Evolutionary conservation across 1,139 yeast genomes (phyloP).

Genomic region (Lodderomyces parapsilosis): DNA sequence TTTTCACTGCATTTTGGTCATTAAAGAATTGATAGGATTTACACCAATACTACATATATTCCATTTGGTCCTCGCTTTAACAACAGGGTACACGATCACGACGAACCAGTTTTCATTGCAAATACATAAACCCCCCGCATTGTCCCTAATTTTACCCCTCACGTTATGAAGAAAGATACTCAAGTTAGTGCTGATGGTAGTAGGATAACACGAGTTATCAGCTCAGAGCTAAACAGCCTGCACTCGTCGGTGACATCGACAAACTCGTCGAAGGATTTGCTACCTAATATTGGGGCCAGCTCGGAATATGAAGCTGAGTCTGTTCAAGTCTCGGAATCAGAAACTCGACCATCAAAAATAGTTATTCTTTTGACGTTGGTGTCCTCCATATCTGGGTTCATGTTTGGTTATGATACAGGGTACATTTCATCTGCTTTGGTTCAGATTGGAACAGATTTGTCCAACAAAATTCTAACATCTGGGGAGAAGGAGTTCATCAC

Average conservation of each 20-base stretch:
- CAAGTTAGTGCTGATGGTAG: background rate
- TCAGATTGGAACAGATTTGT: conserved; percentile 73
- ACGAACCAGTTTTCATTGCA: too few relatives aligned
- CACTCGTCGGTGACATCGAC: conserved; percentile 1
- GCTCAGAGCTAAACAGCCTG: background rate
- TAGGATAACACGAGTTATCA: background rate
- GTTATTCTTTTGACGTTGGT: conserved; percentile 71
- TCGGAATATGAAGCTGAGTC: conserved; percentile 7
- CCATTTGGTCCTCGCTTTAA: too few relatives aligned
- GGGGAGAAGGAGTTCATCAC: conserved; percentile 89
- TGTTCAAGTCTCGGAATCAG: conserved; percentile 15
- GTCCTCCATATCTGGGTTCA: conserved; percentile 89
- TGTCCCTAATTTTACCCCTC: conserved; percentile 1
- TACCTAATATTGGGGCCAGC: conserved; percentile 4
- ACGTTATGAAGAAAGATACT: background rate
- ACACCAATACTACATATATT: too few relatives aligned
- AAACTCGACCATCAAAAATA: conserved; percentile 55
- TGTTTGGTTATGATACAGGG: conserved; percentile 97
- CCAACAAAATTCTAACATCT: conserved; percentile 49
- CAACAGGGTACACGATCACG: too few relatives aligned
- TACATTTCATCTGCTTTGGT: conserved; percentile 91
- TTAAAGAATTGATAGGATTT: too few relatives aligned
- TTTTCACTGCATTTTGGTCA: too few relatives aligned
- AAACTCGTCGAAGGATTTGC: conserved; percentile 12
- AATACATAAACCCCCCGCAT: too few relatives aligned